A percentile compares a stretch with the other conserved stretches of the same genome.
These are phyloP conservation scores for Suhomyces emberorum DNA, from an alignment of 805 yeast species.

Conservation along the genomic window DNA sequence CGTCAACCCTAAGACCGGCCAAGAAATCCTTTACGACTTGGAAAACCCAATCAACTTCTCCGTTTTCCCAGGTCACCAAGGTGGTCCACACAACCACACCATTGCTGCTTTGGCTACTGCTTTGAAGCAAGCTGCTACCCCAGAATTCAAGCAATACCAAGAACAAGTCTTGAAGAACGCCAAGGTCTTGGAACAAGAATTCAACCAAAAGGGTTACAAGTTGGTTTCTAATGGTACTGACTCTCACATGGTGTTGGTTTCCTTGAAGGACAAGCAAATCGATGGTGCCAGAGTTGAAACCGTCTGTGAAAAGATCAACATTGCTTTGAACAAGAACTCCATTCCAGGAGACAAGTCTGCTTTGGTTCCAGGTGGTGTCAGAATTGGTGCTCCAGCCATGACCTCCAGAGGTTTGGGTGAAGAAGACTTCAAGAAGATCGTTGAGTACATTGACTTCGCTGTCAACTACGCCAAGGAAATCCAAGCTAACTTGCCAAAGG, in stretches of 20 bases:
- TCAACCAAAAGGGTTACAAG: slow-evolving; percentile 61
- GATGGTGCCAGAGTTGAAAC: slow-evolving; percentile 97
- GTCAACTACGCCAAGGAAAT: slow-evolving; percentile 71
- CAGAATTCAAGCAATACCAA: slow-evolving; percentile 87
- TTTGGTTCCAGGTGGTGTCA: slow-evolving; percentile 90
- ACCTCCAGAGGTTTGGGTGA: slow-evolving; percentile 88
- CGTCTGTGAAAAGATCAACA: slow-evolving; percentile 82
- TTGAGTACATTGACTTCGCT: slow-evolving; percentile 75
- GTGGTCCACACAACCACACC: slow-evolving; percentile 99
- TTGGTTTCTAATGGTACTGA: slow-evolving; percentile 94
- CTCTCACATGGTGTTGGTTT: slow-evolving; percentile 85
- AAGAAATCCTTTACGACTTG: slow-evolving; percentile 79
- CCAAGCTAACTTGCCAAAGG: slow-evolving; percentile 80
- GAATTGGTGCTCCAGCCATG: slow-evolving; percentile 99
- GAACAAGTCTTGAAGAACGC: slow-evolving; percentile 80
- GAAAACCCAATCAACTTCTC: slow-evolving; percentile 92
- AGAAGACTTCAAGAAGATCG: slow-evolving; percentile 77
- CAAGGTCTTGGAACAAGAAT: slow-evolving; percentile 65
- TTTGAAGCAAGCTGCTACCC: slow-evolving; percentile 83
- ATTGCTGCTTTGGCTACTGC: slow-evolving; percentile 96
- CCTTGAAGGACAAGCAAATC: slow-evolving; percentile 71
- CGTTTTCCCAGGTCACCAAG: slow-evolving; percentile 99
- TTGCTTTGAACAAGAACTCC: slow-evolving; percentile 94
- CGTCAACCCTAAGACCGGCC: slow-evolving; percentile 74
- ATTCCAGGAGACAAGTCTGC: slow-evolving; percentile 97